phyloP scores from a whole-genome alignment of 768 basidiomycete genomes.

The Clavulina sp. region DNA sequence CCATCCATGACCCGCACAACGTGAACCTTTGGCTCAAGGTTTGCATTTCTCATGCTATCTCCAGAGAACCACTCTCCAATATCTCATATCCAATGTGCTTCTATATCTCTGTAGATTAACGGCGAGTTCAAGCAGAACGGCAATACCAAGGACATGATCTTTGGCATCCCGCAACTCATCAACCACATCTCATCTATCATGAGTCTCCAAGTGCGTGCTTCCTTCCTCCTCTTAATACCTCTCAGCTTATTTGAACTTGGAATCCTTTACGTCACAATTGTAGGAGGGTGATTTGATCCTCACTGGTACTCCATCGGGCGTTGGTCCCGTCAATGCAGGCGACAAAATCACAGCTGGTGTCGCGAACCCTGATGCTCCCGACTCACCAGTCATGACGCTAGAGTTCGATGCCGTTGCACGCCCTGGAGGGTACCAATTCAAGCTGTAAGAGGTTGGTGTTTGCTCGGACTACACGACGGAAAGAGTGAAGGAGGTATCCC shows the following conservation, averaged over 20 bases:
- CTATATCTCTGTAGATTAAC: constrained; percentile 43
- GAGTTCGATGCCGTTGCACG: constrained; percentile 49
- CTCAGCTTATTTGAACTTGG: neutral
- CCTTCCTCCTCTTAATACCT: constrained; percentile 9
- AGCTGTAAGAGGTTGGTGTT: constrained; percentile 13
- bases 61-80: neutral
- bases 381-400: constrained; percentile 41
- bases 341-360: constrained; percentile 67
- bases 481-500: too few species aligned
- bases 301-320: constrained; percentile 84
- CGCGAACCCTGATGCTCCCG: constrained; percentile 27
- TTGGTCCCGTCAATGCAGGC: constrained; percentile 57
- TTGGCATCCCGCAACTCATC: constrained; percentile 72
- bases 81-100: neutral
- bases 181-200: constrained; percentile 90
- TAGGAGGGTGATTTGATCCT: constrained; percentile 86
- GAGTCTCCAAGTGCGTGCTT: constrained; percentile 63
- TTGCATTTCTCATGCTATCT: neutral
- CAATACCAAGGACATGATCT: constrained; percentile 78
- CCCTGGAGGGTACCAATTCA: constrained; percentile 50
- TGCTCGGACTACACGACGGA: too few species aligned
- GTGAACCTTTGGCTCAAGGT: constrained; percentile 65
- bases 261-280: too few species aligned
- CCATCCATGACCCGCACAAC: constrained; percentile 53
- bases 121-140: constrained; percentile 71